These are phyloP conservation scores for Starmerella etchellsii DNA, from an alignment of 805 yeast species.

Conservation along the genomic window DNA sequence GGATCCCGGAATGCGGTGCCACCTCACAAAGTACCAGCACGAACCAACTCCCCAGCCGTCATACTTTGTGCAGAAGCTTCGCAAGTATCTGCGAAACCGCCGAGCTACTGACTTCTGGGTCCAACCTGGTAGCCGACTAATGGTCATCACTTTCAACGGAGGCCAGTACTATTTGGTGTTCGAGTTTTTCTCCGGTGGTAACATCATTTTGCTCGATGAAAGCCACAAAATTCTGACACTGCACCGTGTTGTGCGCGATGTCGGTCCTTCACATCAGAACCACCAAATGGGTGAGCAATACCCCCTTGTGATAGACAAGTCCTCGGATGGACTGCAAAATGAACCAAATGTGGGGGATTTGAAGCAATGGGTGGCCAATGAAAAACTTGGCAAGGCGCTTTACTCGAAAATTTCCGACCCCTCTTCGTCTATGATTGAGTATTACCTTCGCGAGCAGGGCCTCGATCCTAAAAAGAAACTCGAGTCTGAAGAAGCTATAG, in stretches of 20 bases:
- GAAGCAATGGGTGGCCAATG: conserved; percentile 5
- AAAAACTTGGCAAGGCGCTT: conserved; percentile 46
- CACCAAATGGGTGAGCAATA: conserved; percentile 69
- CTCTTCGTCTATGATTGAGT: conserved; percentile 66
- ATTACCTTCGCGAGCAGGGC: conserved; percentile 35
- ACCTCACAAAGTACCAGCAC: conserved; percentile 67
- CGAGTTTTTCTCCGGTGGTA: conserved; percentile 94
- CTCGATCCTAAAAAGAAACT: conserved; percentile 35
- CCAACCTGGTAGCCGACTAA: conserved; percentile 67
- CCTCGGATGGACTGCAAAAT: conserved; percentile 1
- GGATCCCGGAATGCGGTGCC: conserved; percentile 77
- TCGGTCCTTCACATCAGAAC: conserved; percentile 40
- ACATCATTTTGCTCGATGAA: conserved; percentile 63
- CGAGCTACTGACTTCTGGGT: conserved; percentile 62
- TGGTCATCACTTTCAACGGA: conserved; percentile 74
- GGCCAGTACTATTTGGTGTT: conserved; percentile 64
- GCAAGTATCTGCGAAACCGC: conserved; percentile 75
- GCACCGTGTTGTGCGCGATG: conserved; percentile 57
- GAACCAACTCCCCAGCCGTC: conserved; percentile 74
- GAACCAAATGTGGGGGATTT: conserved; percentile 47
- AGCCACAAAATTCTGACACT: conserved; percentile 54
- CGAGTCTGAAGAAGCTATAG: conserved; percentile 10
- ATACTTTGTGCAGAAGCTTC: conserved; percentile 67
- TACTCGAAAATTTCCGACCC: conserved; percentile 59
- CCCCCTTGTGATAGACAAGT: conserved; percentile 23